Evolutionary conservation across 1,284 basidiomycete genomes (phyloP), one percentile per base, ranked within the genome.

Genomic region (Malassezia vespertilionis): DNA sequence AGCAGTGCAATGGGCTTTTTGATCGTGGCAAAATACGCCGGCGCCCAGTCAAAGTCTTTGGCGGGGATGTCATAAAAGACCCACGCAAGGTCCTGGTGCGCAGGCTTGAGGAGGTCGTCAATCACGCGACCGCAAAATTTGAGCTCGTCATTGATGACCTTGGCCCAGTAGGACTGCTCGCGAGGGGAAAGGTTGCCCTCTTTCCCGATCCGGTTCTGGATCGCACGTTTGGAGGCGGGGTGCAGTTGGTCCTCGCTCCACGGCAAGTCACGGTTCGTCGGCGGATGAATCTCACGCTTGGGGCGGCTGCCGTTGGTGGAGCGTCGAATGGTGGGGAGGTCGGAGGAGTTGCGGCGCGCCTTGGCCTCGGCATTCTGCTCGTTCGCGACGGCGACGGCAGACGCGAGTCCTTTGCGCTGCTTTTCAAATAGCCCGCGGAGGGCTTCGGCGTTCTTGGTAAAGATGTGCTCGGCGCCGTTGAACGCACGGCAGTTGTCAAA

Each of bases 221-320:
- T 35, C n/a, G 54, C 40, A 11, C 43, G 42, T 33, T 51, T 51
- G 30, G 46, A 48, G 10, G 44, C 46, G 8, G 53, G 41, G 30
- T 44, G 27, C 31, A 58, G 46, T n/a, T 71, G 60, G 33, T 72
- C 77, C 62, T 88, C 84, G 23, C 79, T 77, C 69, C 89, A 93
- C 0, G 84, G 80, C 17, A 93, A 74, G 61, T 96, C 91, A 72
- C 88, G 89, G 0, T 88, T 82, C 12, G 88, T 82, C 15, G 90
- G 90, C 10, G 90, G 87, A 63, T 95, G 89, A 31, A 95, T 90
- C 72, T 96, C 91, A 43, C 91, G 84, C 74, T 95, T 95, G 0
- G 91, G 91, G 17, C 91, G 80, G n/a, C 79, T 78, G 30, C 79
- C 74, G 22, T 72, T 71, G n/a, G 73, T 72, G 10, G 72, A 72